Evolutionary conservation across 345 rosid genomes (phyloP), one percentile per base, ranked within the genome.

Genomic region (Chamaenerion angustifolium): DNA sequence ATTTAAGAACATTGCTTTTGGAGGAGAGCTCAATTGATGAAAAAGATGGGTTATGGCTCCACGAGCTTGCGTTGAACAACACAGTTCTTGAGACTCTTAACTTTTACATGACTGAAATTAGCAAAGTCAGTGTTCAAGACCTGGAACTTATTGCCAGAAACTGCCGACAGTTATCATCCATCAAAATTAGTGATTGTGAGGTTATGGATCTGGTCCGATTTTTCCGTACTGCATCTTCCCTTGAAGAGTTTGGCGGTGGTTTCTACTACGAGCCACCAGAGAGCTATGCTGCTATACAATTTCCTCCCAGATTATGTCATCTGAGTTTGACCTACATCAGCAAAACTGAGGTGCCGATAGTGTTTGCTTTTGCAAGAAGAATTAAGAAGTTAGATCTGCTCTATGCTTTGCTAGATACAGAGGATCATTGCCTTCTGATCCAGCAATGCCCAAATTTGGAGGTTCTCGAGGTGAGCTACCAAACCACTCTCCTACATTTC

Each of bases 241-340:
- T 92, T 49, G 90, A 92, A 68, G 99, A 92, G 52, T 87, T 92
- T 65, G 83, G 90, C 45, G 99, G 98, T 45, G 99, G 90, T 58
- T 69, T 75, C 18, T 75, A 87, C 60, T 74, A 80, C 54, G 68
- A 71, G 43, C 69, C 62, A 27, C 68, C 77, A 37, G 81, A 74
- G 4, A 73, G 55, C 42, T 84, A 87, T 59, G 37, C 45, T 59
- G 68, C 40, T 49, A 67, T 87, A 21, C 4, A 17, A 44, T 80
- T 87, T 48, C 99, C 96, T 3, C 77, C 48, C 40, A 82, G 48
- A 17, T 62, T 92, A 43, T 74, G 81, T 59, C 71, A 88, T 27
- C 42, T 92, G 61, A 96, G 99, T 19, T 69, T 84, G 56, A 70
- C 82, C 54, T 92, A 75, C 55, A 68, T 92, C 76, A 82, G 79